Evolutionary conservation across 2,329 filamentous ascomycete species (phyloP).

Genomic region (Epichloe sp.): DNA sequence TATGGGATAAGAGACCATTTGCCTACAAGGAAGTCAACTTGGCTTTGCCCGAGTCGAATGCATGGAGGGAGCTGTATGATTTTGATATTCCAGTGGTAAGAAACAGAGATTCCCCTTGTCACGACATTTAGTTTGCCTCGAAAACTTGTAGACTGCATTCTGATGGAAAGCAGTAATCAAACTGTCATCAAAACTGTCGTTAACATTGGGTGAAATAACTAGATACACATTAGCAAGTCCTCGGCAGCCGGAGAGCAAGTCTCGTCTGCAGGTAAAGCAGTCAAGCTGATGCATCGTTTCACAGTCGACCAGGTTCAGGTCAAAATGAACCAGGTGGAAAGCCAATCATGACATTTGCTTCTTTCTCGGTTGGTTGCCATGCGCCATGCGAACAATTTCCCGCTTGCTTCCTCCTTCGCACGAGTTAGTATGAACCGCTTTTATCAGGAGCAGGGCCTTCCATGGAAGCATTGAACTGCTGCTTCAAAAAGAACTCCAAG

Average conservation of each 20-base stretch:
- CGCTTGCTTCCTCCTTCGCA: neutral
- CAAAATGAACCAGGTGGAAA: slow-evolving; percentile 52
- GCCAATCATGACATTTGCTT: neutral
- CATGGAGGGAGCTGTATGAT: slow-evolving; percentile 64
- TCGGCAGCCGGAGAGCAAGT: slow-evolving; percentile 37
- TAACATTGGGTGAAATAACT: neutral
- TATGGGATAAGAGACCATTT: slow-evolving; percentile 55
- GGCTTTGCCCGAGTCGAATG: slow-evolving; percentile 45
- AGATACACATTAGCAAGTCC: slow-evolving; percentile 52
- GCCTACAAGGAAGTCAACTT: slow-evolving; percentile 59
- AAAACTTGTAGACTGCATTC: too few species aligned
- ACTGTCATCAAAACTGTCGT: neutral
- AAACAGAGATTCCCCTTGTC: neutral
- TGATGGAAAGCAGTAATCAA: too few species aligned
- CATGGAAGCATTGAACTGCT: slow-evolving; percentile 33
- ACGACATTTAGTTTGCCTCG: neutral
- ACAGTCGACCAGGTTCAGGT: slow-evolving; percentile 50
- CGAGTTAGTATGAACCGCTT: slow-evolving; percentile 27
- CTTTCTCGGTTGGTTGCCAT: neutral
- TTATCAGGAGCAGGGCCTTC: slow-evolving; percentile 24
- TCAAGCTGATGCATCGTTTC: slow-evolving; percentile 71
- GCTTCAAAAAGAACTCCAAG: slow-evolving; percentile 30
- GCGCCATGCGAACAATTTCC: too few species aligned
- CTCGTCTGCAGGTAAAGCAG: slow-evolving; percentile 41
- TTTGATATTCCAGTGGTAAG: slow-evolving; percentile 69